These are phyloP conservation scores for Passalora sequoiae DNA, from an alignment of 2,329 filamentous ascomycete genomes.

Conservation along the genomic window DNA sequence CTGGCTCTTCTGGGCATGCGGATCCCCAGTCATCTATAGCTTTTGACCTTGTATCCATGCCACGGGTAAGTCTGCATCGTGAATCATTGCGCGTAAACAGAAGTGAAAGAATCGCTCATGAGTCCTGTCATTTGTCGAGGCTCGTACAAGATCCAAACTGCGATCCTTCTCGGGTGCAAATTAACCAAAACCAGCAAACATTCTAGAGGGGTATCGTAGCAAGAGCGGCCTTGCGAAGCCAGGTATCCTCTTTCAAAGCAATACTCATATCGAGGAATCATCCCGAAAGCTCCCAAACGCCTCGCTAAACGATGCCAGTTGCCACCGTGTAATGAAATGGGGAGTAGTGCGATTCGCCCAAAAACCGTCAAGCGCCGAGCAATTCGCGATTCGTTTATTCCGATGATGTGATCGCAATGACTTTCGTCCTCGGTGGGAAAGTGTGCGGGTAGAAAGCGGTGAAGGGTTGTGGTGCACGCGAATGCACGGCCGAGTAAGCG, in stretches of 20 bases:
- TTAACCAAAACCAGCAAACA: slow-evolving; percentile 4
- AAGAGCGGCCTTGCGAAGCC: slow-evolving; percentile 23
- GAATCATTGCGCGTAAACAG: slow-evolving; percentile 5
- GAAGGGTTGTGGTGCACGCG: slow-evolving; percentile 18
- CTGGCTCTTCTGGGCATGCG: background rate
- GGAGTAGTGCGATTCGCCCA: background rate
- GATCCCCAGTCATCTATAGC: background rate
- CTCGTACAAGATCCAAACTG: slow-evolving; percentile 5
- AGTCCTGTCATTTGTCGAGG: background rate
- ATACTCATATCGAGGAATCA: slow-evolving; percentile 23
- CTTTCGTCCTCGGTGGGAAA: slow-evolving; percentile 1
- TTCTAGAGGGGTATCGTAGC: slow-evolving; percentile 23
- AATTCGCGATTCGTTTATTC: background rate
- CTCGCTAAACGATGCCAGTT: slow-evolving; percentile 27
- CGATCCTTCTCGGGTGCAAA: background rate
- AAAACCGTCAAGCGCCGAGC: background rate
- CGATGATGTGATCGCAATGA: slow-evolving; percentile 1
- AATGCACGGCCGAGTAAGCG: slow-evolving; percentile 13
- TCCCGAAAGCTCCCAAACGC: slow-evolving; percentile 28
- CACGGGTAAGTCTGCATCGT: slow-evolving; percentile 1
- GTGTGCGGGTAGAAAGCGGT: slow-evolving; percentile 15
- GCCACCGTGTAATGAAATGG: slow-evolving; percentile 13
- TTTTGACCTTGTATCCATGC: slow-evolving; percentile 3
- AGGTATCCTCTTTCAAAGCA: slow-evolving; percentile 27
- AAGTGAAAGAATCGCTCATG: slow-evolving; percentile 3